Conservation (phyloP, 768 basidiomycete species). For the Tricholoma bakamatsutake region DNA sequence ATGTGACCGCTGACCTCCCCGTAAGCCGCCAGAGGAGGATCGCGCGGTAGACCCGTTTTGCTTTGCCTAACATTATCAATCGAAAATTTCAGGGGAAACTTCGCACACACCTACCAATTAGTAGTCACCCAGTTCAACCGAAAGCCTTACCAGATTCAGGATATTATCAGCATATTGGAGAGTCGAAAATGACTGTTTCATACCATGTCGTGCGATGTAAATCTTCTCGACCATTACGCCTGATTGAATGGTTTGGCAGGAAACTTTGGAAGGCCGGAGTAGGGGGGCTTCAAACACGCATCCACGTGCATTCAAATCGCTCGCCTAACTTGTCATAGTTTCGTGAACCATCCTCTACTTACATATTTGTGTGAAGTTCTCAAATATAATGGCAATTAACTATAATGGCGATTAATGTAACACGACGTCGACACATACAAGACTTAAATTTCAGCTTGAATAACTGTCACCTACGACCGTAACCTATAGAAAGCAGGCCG, state of each 20-base stretch:
- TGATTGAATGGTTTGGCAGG: too few species aligned
- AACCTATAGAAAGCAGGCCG: background rate
- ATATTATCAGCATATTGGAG: background rate
- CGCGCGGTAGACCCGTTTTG: constrained; percentile 61
- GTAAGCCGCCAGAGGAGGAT: constrained; percentile 67
- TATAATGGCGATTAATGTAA: too few species aligned
- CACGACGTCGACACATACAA: too few species aligned
- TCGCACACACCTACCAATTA: constrained; percentile 44
- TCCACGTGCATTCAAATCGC: background rate
- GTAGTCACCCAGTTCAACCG: constrained; percentile 67
- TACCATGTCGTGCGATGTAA: constrained; percentile 67
- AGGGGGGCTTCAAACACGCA: background rate
- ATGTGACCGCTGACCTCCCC: constrained; percentile 46
- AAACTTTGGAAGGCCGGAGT: too few species aligned
- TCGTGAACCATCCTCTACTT: too few species aligned
- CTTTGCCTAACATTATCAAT: constrained; percentile 41
- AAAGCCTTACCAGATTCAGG: constrained; percentile 43
- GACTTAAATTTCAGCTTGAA: background rate
- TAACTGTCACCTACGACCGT: background rate
- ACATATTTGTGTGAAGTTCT: too few species aligned
- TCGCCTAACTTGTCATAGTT: too few species aligned
- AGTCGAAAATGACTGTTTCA: constrained; percentile 1
- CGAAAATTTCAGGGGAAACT: constrained; percentile 1
- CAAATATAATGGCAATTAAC: too few species aligned
- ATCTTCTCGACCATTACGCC: constrained; percentile 54